Evolutionary conservation across 2,329 filamentous ascomycete species (phyloP), one percentile per base, ranked within the genome.

Genomic region (Xylaria sp.): DNA sequence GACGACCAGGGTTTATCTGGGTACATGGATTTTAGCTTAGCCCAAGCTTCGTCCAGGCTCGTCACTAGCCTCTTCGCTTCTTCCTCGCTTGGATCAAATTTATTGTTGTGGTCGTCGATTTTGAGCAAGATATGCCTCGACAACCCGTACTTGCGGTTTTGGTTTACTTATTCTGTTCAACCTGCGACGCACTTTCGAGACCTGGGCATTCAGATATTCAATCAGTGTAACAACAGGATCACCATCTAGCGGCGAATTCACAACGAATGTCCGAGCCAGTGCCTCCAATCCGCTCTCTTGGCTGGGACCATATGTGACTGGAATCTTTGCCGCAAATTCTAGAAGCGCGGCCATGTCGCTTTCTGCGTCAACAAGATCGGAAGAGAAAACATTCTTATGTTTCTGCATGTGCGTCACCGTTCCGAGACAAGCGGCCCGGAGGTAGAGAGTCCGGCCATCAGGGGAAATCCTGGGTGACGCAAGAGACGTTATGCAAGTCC

Each of bases 401-500:
- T 35, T 33, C 3, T 33, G 2, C n/a, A 21, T 17, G 28, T 50
- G 28, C 2, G n/a, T 28, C 11, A 61, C 25, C 1, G 19, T 55
- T 33, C 58, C 58, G 7, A 61, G 42, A 12, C n/a, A 17, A 17
- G 31, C 25, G 4, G 58, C 58, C 15, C 56, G 21, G 14, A 55
- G 21, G 28, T 55, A 61, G 4, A 61, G 43, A 15, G 43, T 50
- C 19, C 23, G 42, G 2, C 58, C 51, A 11, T 62, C 54, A 7
- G 37, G 47, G 7, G 60, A 62, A 21, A 62, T 58, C 54, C 58
- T 52, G 19, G 54, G 60, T 5, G 15, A 46, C 7, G 31, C 43
- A 25, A 23, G 43, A n/a, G 47, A 43, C 19, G 37, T 19, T 9
- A 37, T 35, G 47, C 60, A 62, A 40, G 60, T 47, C 12, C 21